Conservation (phyloP, 2,329 filamentous ascomycete species). For the Fusarium continuum region DNA sequence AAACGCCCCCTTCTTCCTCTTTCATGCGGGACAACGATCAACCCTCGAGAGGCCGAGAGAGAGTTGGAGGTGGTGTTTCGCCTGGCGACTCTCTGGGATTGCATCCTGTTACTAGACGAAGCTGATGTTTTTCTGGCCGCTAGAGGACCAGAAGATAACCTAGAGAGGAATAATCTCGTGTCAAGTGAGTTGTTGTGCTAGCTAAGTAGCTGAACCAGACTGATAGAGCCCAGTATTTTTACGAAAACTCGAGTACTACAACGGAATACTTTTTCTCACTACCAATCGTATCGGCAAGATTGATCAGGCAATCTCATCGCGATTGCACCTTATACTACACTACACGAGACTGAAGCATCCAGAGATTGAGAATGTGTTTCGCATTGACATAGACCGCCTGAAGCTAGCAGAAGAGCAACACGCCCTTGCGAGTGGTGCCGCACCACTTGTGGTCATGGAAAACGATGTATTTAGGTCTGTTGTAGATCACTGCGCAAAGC, state of each 20-base stretch:
- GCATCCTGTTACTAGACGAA: neutral
- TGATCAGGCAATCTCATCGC: constrained; percentile 5
- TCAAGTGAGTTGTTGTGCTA: constrained; percentile 6
- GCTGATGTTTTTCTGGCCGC: neutral
- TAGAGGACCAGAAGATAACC: neutral
- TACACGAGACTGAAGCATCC: neutral
- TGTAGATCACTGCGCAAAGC: neutral
- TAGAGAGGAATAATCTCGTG: neutral
- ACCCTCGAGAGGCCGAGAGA: neutral
- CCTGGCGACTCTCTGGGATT: neutral
- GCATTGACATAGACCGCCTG: constrained; percentile 3
- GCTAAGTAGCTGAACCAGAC: no score
- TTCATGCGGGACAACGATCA: neutral
- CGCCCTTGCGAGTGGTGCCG: neutral
- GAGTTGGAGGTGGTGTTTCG: neutral
- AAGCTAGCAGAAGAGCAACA: neutral
- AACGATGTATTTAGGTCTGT: neutral
- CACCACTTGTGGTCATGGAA: neutral
- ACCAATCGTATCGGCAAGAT: constrained; percentile 11
- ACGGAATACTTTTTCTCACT: constrained; percentile 7
- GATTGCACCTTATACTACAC: constrained; percentile 1
- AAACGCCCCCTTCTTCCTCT: neutral
- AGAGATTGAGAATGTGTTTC: constrained; percentile 2
- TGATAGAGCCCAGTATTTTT: neutral
- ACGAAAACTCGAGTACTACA: constrained; percentile 3